These are phyloP conservation scores for Yarrowia sp. DNA, from an alignment of 805 yeast genomes.

Conservation along the genomic window DNA sequence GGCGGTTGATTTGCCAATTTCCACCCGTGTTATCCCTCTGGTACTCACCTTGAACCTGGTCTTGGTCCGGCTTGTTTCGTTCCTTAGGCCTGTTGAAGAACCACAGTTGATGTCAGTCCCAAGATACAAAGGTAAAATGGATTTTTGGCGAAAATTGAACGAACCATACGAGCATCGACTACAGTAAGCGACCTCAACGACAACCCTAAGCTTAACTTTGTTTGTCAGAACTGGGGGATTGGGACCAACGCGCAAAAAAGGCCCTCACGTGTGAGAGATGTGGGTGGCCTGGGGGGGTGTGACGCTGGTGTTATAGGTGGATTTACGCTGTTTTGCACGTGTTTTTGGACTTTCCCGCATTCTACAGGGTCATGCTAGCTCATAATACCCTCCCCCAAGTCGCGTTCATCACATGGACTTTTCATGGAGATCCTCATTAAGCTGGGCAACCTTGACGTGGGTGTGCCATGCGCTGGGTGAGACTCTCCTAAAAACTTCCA, in stretches of 20 bases:
- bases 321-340: no score
- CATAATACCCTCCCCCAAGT: no score
- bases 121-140: slow-evolving; percentile 20
- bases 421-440: no score
- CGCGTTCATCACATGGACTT: no score
- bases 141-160: slow-evolving; percentile 23
- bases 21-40: background rate
- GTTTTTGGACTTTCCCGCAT: no score
- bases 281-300: no score
- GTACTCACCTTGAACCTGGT: slow-evolving; percentile 26
- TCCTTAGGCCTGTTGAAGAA: slow-evolving; percentile 27
- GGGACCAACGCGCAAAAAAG: background rate
- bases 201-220: slow-evolving; percentile 20
- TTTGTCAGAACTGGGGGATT: slow-evolving; percentile 1
- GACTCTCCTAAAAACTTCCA: no score
- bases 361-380: no score
- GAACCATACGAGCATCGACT: slow-evolving; percentile 23
- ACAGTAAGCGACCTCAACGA: slow-evolving; percentile 24
- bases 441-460: no score
- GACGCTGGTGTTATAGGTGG: no score
- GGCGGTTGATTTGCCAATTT: background rate
- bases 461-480: no score
- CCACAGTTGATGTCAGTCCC: slow-evolving; percentile 27
- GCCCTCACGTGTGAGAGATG: background rate
- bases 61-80: slow-evolving; percentile 26